Conservation (phyloP, 305 asterid genomes). For the Plantago coronopus region DNA sequence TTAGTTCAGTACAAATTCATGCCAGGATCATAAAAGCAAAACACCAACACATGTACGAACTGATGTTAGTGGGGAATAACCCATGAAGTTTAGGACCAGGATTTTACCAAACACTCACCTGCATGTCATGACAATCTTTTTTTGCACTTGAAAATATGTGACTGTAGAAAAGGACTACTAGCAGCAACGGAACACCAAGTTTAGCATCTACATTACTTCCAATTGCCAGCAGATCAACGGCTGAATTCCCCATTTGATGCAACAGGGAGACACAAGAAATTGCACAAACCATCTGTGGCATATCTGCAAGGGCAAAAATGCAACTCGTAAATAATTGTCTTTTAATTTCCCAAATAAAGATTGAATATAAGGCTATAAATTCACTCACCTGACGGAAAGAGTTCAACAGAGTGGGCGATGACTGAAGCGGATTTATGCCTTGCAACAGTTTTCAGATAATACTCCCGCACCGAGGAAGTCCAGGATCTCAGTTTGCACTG, state of each 20-base stretch:
- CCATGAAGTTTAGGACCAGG: constrained; percentile 15
- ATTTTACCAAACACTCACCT: constrained; percentile 56
- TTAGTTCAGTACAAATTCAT: constrained; percentile 5
- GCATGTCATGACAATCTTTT: constrained; percentile 47
- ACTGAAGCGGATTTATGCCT: constrained; percentile 38
- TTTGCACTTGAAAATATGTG: constrained; percentile 53
- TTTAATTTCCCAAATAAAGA: constrained; percentile 17
- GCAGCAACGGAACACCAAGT: constrained; percentile 72
- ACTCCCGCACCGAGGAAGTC: constrained; percentile 50
- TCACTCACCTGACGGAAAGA: constrained; percentile 45
- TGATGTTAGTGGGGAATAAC: constrained; percentile 8
- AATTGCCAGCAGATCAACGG: constrained; percentile 59
- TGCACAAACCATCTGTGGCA: constrained; percentile 66
- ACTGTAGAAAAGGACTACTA: constrained; percentile 64
- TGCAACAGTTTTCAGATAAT: constrained; percentile 38
- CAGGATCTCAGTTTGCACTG: constrained; percentile 38
- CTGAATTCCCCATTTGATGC: constrained; percentile 58
- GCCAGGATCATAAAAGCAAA: constrained; percentile 16
- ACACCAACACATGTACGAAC: constrained; percentile 8
- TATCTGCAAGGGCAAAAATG: constrained; percentile 48
- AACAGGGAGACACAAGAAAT: constrained; percentile 60
- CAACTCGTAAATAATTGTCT: constrained; percentile 12
- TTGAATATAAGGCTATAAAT: not conserved
- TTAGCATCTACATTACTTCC: constrained; percentile 58
- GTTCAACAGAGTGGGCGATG: constrained; percentile 43